Evolutionary conservation across 768 basidiomycete genomes (phyloP).

Genomic region (Suillus ampliporus): DNA sequence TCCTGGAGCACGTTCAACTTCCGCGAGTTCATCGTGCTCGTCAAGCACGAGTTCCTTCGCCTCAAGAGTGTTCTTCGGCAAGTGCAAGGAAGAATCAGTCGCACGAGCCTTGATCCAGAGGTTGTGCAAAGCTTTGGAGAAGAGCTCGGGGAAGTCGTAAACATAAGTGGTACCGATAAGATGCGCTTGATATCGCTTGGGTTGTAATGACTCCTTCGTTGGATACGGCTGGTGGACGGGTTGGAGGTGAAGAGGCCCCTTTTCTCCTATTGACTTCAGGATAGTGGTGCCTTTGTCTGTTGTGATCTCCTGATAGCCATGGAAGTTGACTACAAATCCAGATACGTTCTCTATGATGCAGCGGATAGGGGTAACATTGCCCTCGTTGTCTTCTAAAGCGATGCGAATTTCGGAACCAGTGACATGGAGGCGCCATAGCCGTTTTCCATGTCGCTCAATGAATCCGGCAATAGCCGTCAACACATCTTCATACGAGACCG

Average conservation of each 20-base stretch:
- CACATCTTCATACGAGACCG: constrained; percentile 95
- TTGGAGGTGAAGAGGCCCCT: constrained; percentile 95
- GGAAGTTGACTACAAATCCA: constrained; percentile 98
- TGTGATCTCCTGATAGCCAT: constrained; percentile 96
- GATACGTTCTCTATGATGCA: constrained; percentile 99
- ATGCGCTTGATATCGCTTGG: constrained; percentile 98
- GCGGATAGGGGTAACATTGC: constrained; percentile 94
- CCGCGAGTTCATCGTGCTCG: constrained; percentile 88
- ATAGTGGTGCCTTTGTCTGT: constrained; percentile 96
- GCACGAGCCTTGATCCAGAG: constrained; percentile 82
- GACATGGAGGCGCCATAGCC: constrained; percentile 97
- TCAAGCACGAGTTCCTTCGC: constrained; percentile 93
- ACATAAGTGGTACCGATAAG: constrained; percentile 98
- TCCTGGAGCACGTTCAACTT: constrained; percentile 91
- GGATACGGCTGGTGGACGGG: constrained; percentile 93
- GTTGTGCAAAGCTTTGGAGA: constrained; percentile 95
- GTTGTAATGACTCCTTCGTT: constrained; percentile 97
- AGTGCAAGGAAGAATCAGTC: constrained; percentile 64
- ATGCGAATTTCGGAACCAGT: constrained; percentile 98
- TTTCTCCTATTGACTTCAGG: constrained; percentile 97
- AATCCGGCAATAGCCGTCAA: constrained; percentile 98
- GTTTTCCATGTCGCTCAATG: constrained; percentile 98
- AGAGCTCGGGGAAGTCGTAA: constrained; percentile 99
- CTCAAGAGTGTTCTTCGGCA: constrained; percentile 81
- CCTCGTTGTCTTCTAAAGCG: constrained; percentile 91